phyloP scores from a whole-genome alignment of 805 yeast species.

The Sugiyamaella smithiae region DNA sequence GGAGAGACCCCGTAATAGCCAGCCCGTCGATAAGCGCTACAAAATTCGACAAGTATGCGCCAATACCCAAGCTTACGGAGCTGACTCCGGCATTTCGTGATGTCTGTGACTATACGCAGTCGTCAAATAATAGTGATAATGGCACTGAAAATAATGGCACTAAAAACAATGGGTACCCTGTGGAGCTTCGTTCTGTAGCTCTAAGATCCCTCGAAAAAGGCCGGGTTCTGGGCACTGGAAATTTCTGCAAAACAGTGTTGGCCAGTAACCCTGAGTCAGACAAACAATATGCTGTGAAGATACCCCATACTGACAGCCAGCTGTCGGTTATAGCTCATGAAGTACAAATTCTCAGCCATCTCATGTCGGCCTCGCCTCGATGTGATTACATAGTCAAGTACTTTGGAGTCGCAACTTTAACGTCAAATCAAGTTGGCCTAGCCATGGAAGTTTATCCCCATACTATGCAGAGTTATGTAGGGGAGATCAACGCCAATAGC shows the following conservation, averaged over 20 bases:
- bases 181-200: background rate
- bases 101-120: too few species aligned
- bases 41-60: background rate
- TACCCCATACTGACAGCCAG: constrained; percentile 9
- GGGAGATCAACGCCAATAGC: background rate
- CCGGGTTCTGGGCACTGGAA: constrained; percentile 19
- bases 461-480: constrained; percentile 16
- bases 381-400: constrained; percentile 16
- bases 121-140: too few species aligned
- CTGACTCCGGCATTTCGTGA: too few species aligned
- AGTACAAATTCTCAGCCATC: constrained; percentile 6
- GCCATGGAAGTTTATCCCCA: constrained; percentile 23
- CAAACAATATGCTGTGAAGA: constrained; percentile 18
- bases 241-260: constrained; percentile 16
- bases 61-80: background rate
- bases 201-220: background rate
- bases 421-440: constrained; percentile 15
- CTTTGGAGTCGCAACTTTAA: constrained; percentile 13
- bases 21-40: background rate
- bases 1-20: background rate
- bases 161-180: background rate
- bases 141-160: background rate
- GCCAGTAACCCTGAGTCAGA: constrained; percentile 4
- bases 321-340: constrained; percentile 16
- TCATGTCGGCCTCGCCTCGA: background rate